phyloP scores from a whole-genome alignment of 768 basidiomycete species.

The Trametes cinnabarina region DNA sequence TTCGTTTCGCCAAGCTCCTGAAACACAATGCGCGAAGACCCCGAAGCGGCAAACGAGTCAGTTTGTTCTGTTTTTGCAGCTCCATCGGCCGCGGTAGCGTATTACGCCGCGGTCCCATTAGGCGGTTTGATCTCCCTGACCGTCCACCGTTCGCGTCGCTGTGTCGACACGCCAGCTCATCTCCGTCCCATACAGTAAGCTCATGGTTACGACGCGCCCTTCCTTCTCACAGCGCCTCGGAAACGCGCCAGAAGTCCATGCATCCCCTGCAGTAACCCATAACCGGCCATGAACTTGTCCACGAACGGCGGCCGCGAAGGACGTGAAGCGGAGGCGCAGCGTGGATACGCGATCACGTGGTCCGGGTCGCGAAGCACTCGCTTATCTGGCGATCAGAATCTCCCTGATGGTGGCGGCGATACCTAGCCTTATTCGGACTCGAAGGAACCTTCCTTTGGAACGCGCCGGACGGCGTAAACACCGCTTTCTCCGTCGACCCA shows the following conservation, averaged over 20 bases:
- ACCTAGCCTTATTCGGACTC: not conserved
- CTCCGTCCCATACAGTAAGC: not conserved
- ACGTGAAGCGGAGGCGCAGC: not conserved
- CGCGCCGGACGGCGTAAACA: not conserved
- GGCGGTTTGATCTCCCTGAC: slow-evolving; percentile 19
- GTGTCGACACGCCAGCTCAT: slow-evolving; percentile 2
- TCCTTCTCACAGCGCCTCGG: not conserved
- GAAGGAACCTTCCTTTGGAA: slow-evolving; percentile 3
- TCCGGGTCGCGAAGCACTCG: slow-evolving; percentile 2
- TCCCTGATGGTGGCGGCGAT: not conserved
- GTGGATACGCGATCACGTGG: slow-evolving; percentile 20
- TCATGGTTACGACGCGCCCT: not conserved
- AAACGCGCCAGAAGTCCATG: not conserved
- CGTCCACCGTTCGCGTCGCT: not conserved
- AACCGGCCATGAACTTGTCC: not conserved
- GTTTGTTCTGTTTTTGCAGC: slow-evolving; percentile 7
- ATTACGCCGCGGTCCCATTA: slow-evolving; percentile 2
- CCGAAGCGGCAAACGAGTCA: not conserved
- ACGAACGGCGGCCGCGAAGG: not conserved
- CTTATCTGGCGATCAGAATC: slow-evolving; percentile 15
- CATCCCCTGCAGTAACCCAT: not conserved
- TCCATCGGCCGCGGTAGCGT: slow-evolving; percentile 6
- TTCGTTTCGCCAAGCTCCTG: not conserved
- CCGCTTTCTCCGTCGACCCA: slow-evolving; percentile 3
- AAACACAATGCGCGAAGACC: slow-evolving; percentile 1